A percentile compares a stretch with the other conserved stretches of the same genome.
phyloP scores from a whole-genome alignment of 192 early-diverging fungal species.

The Coemansia sp. region DNA sequence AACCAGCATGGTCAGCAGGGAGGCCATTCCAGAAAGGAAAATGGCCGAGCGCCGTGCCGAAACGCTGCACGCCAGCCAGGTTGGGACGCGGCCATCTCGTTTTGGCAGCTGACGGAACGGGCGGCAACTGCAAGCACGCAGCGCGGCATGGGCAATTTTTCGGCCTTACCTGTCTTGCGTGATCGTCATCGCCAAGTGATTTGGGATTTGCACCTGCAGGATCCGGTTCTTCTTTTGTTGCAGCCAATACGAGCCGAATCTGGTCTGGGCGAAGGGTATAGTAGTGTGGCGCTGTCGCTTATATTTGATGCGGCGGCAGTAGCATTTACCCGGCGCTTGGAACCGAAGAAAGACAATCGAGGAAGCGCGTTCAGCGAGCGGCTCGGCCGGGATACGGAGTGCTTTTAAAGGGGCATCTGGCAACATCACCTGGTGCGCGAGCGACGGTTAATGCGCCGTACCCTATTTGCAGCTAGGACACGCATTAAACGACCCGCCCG shows the following conservation, averaged over 20 bases:
- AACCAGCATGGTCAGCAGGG: not conserved
- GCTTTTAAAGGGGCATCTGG: not conserved
- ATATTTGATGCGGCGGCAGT: not conserved
- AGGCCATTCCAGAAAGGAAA: not conserved
- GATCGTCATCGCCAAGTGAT: constrained; percentile 36
- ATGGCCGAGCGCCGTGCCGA: constrained; percentile 5
- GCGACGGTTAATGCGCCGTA: not conserved
- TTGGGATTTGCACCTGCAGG: not conserved
- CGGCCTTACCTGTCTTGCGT: constrained; percentile 41
- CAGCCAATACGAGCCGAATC: no score
- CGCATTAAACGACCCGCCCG: not conserved
- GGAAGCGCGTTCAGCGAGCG: not conserved
- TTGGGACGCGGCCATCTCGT: not conserved
- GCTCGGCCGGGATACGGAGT: not conserved
- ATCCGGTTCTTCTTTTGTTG: no score
- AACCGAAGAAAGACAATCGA: not conserved
- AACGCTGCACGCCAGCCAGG: no score
- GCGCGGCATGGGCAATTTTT: constrained; percentile 34
- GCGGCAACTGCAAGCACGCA: not conserved
- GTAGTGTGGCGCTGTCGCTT: not conserved
- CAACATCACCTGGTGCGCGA: not conserved
- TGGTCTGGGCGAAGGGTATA: no score
- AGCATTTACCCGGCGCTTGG: not conserved
- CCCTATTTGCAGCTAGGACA: not conserved
- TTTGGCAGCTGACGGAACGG: not conserved